Conservation (phyloP, 2,329 filamentous ascomycete genomes). For the Tolypocladium amazonense region DNA sequence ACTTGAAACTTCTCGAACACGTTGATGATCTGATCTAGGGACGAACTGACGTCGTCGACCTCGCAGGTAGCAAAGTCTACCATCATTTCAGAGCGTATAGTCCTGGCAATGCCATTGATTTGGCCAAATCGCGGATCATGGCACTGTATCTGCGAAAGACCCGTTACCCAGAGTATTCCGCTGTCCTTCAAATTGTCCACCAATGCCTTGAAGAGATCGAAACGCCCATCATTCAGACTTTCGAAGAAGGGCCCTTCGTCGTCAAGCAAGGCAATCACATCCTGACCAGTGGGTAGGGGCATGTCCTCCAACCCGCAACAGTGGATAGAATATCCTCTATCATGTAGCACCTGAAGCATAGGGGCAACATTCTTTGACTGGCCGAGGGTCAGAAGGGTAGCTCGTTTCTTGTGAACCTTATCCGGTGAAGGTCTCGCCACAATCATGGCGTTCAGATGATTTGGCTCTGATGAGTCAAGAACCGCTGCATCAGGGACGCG, state of each 20-base stretch:
- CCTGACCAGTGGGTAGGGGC: neutral
- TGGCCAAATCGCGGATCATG: conserved; percentile 15
- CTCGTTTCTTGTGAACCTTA: neutral
- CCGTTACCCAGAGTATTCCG: conserved; percentile 18
- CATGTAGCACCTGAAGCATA: neutral
- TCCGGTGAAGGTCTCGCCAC: neutral
- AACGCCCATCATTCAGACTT: neutral
- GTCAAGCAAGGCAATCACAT: conserved; percentile 5
- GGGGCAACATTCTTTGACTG: neutral
- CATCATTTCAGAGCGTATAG: conserved; percentile 14
- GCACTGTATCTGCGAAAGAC: conserved; percentile 12
- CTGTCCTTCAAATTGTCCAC: neutral
- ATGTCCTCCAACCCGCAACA: neutral
- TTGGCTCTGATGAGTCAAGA: neutral
- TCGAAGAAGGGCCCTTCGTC: conserved; percentile 5
- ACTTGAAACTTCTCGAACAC: neutral
- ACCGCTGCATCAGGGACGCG: neutral
- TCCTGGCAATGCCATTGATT: conserved; percentile 13
- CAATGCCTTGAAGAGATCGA: neutral
- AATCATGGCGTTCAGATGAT: neutral
- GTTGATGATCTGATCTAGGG: neutral
- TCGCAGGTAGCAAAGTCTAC: conserved; percentile 18
- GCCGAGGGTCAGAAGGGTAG: neutral
- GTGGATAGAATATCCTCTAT: neutral
- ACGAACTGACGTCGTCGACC: conserved; percentile 2